These are phyloP conservation scores for Solanum paucissectum DNA, from an alignment of 257 asterid genomes.

Conservation along the genomic window DNA sequence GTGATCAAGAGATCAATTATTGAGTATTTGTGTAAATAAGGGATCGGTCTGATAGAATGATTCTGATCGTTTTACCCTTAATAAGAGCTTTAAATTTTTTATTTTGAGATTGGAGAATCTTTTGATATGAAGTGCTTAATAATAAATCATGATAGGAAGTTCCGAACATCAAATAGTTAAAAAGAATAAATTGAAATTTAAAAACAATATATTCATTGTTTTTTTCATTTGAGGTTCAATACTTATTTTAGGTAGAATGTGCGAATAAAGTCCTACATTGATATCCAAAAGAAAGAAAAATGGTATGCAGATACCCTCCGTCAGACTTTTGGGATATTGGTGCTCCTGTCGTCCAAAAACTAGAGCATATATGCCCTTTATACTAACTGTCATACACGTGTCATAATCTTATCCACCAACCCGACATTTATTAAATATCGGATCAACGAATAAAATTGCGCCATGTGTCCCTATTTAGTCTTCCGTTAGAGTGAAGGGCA, in stretches of 20 bases:
- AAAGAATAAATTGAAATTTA: background rate
- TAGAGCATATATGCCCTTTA: no score
- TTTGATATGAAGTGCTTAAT: background rate
- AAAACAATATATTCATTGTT: fast-evolving
- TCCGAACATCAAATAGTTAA: background rate
- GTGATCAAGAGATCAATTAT: background rate
- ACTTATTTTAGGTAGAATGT: background rate
- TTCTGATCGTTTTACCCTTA: background rate
- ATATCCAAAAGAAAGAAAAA: background rate
- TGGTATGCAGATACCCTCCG: no score
- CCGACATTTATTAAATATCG: no score
- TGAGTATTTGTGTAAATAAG: background rate
- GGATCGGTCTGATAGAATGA: background rate
- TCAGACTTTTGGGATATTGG: no score
- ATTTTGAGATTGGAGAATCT: background rate
- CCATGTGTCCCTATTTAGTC: no score
- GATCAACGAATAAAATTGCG: no score
- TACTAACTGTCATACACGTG: no score
- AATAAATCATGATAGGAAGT: background rate
- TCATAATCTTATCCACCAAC: no score
- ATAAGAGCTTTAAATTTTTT: background rate
- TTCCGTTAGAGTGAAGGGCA: no score
- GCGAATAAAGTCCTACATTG: background rate
- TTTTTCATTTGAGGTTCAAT: background rate
- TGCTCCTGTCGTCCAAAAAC: no score